Conservation (phyloP, 495 filamentous ascomycete species). For the Hypoxylon fuscum region DNA sequence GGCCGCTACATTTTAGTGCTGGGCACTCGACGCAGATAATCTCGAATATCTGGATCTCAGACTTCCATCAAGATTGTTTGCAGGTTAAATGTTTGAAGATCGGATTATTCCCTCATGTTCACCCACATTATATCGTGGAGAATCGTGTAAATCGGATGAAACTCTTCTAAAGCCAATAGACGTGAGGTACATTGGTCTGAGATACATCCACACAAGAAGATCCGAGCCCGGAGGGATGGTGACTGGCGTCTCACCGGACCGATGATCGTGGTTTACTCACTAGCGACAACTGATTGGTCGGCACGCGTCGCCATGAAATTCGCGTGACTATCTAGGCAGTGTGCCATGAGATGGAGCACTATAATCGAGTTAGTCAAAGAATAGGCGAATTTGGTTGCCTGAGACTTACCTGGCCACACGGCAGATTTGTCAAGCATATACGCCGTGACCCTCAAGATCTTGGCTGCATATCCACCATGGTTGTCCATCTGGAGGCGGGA, state of each 20-base stretch:
- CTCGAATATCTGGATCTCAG: not conserved
- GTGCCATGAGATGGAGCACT: constrained; percentile 90
- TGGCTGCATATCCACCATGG: constrained; percentile 79
- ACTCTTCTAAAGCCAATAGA: not conserved
- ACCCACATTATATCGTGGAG: not conserved
- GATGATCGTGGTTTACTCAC: constrained; percentile 29
- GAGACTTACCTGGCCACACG: constrained; percentile 86
- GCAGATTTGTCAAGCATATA: constrained; percentile 89
- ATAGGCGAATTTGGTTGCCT: not conserved
- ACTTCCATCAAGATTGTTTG: not conserved
- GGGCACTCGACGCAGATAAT: not conserved
- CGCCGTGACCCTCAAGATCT: constrained; percentile 86
- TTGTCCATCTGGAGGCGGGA: constrained; percentile 66
- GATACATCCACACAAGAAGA: not conserved
- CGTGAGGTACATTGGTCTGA: not conserved
- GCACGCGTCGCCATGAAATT: constrained; percentile 76
- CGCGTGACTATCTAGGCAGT: constrained; percentile 85
- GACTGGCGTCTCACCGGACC: not conserved
- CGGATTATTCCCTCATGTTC: not conserved
- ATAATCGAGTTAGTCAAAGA: constrained; percentile 5
- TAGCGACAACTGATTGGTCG: constrained; percentile 66
- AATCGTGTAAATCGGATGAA: not conserved
- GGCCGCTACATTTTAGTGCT: not conserved
- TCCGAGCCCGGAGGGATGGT: constrained; percentile 19
- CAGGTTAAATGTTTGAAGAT: not conserved